Base-by-base conservation (phyloP, 345 rosid species). In the Eucalyptus tenuipes region DNA sequence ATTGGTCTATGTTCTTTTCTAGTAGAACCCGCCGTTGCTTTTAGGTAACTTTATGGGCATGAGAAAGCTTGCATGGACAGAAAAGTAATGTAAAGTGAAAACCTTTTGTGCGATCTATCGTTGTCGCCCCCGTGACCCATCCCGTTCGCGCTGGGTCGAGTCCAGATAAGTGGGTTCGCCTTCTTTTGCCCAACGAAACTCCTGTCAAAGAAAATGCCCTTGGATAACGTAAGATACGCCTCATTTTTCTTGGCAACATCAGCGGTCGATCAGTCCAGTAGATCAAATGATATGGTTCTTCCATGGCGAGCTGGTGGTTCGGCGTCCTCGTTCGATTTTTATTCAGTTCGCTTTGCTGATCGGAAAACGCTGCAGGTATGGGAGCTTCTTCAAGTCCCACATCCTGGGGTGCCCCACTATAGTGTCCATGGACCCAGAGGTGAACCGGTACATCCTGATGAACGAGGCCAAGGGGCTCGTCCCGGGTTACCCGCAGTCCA, bases 341-440 rank as follows among this genome's bases (percentile, higher is more conserved):
- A 40, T 59, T 66, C 8, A 31, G 25, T 31, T 71, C 49, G 31
- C 49, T 31, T 31, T 47, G 68, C 37, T 88, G 31, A 31, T 48
- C 16, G 4, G 40, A 37, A 61, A 61, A 55, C 22, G 20, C 53
- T 80, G 64, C 92, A 97, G 99, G 95, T 93, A 92, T 80, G 99
- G 99, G 57, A 93, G 92, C 89, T 89, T 97, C 90, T 98, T 97
- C 96, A 98, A 98, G 89, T 96, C 99, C 84, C 99, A 98, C 91
- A 92, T 98, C 57, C 94, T 97, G 86, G 99, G 99, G 3, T 96
- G 98, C 79, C 99, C 99, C 47, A 95, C 98, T 13, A 93, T 97
- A 31, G 98, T 98, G 87, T 97, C 98, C 87, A 96, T 98, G 99
- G 99, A 98, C 92, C 97, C 98, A 90, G 98, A 97, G 88, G 91